These are phyloP conservation scores for Candida gigantensis DNA, from an alignment of 1,139 yeast species.

Conservation along the genomic window DNA sequence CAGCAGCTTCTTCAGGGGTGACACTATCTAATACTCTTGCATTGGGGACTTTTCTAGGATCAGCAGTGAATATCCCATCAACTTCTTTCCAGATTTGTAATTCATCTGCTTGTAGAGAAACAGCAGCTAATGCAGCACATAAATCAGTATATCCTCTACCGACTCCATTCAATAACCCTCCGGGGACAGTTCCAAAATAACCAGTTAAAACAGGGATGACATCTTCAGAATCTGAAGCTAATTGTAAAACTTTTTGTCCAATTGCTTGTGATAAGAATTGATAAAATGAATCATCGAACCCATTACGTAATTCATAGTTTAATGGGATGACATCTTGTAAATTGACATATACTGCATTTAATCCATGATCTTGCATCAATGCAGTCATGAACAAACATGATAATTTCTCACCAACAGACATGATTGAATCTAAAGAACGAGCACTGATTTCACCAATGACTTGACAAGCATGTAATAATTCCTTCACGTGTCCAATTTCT, in stretches of 20 bases:
- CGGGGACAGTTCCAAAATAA: conserved; percentile 91
- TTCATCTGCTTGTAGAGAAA: conserved; percentile 89
- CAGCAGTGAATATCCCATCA: conserved; percentile 98
- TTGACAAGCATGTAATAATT: conserved; percentile 80
- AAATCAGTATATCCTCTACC: conserved; percentile 98
- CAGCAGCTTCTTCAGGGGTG: conserved; percentile 98
- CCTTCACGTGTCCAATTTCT: conserved; percentile 69
- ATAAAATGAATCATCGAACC: conserved; percentile 72
- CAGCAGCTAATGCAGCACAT: conserved; percentile 96
- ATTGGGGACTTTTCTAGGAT: conserved; percentile 90
- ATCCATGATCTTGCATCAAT: conserved; percentile 76
- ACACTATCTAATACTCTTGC: conserved; percentile 85
- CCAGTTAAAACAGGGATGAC: conserved; percentile 93
- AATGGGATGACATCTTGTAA: conserved; percentile 69
- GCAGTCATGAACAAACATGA: conserved; percentile 88
- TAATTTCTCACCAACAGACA: conserved; percentile 92
- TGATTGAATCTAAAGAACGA: conserved; percentile 82
- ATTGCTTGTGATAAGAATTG: conserved; percentile 59
- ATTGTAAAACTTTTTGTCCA: conserved; percentile 52
- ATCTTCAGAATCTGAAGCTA: conserved; percentile 38
- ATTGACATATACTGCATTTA: conserved; percentile 76
- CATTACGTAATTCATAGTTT: conserved; percentile 51
- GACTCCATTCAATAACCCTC: conserved; percentile 86
- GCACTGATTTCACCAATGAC: conserved; percentile 90
- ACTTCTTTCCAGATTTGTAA: conserved; percentile 98